These are phyloP conservation scores for Porcisia hertigi DNA, from an alignment of 208 protist species.

Conservation along the genomic window DNA sequence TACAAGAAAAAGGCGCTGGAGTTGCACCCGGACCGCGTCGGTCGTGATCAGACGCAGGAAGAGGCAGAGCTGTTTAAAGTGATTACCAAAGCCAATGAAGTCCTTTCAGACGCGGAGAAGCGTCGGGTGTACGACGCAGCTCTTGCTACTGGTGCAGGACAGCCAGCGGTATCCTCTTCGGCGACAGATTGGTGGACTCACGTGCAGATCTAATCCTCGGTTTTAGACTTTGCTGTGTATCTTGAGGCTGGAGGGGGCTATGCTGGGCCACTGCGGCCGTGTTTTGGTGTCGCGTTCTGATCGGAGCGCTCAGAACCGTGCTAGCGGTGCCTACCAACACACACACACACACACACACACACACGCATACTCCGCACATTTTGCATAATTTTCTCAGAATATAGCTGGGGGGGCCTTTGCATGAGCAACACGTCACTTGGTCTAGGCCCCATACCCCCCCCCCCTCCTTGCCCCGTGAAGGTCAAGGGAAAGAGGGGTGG, in stretches of 20 bases:
- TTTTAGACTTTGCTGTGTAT: not conserved
- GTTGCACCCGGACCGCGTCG: conserved; percentile 85
- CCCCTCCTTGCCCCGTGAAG: too few relatives aligned
- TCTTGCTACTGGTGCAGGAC: conserved; percentile 17
- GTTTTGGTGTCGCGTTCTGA: not conserved
- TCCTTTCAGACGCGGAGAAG: conserved; percentile 62
- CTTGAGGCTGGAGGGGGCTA: too few relatives aligned
- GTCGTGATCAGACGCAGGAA: conserved; percentile 62
- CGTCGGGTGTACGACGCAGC: conserved; percentile 70
- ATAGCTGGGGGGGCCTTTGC: not conserved
- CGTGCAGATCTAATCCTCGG: conserved; percentile 18
- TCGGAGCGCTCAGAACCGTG: not conserved
- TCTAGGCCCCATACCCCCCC: too few relatives aligned
- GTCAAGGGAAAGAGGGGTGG: too few relatives aligned
- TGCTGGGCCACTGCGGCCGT: not conserved
- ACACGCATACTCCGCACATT: not conserved
- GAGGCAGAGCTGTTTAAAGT: conserved; percentile 89
- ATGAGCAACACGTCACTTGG: not conserved
- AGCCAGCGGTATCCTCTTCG: conserved; percentile 2
- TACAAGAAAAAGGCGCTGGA: conserved; percentile 89
- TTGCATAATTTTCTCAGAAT: not conserved
- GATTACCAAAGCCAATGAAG: conserved; percentile 89
- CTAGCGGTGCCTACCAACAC: not conserved
- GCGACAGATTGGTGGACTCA: conserved; percentile 51
- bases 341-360: too few relatives aligned